Evolutionary conservation across 192 early-diverging fungal genomes (phyloP).

Genomic region (Mortierella claussenii): DNA sequence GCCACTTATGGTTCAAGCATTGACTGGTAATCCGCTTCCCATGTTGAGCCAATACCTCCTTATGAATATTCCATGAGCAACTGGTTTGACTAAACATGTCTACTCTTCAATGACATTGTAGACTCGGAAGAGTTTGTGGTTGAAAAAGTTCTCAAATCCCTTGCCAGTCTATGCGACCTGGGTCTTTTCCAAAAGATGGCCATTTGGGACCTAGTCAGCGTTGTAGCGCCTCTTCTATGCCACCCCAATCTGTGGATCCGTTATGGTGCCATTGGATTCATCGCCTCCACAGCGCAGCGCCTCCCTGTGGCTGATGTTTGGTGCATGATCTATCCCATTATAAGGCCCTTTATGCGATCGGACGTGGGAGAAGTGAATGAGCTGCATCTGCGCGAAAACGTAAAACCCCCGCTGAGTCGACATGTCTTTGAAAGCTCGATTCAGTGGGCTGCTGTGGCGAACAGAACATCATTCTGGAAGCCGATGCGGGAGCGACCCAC

Average conservation of each 20-base stretch:
- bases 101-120: constrained; percentile 24
- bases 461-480: constrained; percentile 64
- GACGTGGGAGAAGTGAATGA: constrained; percentile 76
- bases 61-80: too few species aligned
- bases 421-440: constrained; percentile 46
- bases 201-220: constrained; percentile 77
- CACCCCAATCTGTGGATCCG: constrained; percentile 88
- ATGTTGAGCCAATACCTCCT: too few species aligned
- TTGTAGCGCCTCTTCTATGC: constrained; percentile 76
- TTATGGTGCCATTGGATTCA: constrained; percentile 77
- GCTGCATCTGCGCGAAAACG: constrained; percentile 67
- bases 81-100: not conserved
- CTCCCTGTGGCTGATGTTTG: constrained; percentile 77
- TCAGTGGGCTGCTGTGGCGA: constrained; percentile 65
- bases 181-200: constrained; percentile 81
- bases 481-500: constrained; percentile 54
- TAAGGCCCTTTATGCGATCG: constrained; percentile 73
- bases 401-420: constrained; percentile 72
- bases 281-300: constrained; percentile 68
- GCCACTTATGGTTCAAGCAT: constrained; percentile 88
- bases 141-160: constrained; percentile 85
- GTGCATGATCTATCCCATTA: constrained; percentile 79
- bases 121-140: constrained; percentile 95
- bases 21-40: constrained; percentile 64
- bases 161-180: constrained; percentile 81